A percentile compares a stretch with the other conserved stretches of the same genome.
These are phyloP conservation scores for Begonia loranthoides DNA, from an alignment of 306 rosid genomes.

Conservation along the genomic window DNA sequence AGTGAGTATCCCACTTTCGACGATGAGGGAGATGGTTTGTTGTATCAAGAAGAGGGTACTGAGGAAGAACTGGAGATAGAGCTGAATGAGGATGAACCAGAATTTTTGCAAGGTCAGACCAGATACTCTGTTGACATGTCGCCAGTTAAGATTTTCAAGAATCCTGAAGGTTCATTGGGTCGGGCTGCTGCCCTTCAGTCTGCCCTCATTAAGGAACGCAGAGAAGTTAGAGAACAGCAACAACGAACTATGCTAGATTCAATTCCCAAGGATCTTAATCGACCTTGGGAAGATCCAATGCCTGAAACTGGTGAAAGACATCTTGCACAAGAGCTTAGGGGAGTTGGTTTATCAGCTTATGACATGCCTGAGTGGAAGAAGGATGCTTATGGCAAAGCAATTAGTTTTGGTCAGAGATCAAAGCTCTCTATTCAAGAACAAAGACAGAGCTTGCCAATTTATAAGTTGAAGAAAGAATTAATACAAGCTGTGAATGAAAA, in stretches of 20 bases:
- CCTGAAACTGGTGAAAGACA: constrained; percentile 82
- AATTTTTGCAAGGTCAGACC: constrained; percentile 75
- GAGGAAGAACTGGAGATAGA: constrained; percentile 91
- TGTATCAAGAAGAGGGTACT: constrained; percentile 73
- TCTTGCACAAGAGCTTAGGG: constrained; percentile 87
- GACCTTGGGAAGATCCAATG: constrained; percentile 96
- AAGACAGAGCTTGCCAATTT: constrained; percentile 71
- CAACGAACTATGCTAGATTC: constrained; percentile 86
- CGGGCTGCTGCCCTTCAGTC: constrained; percentile 91
- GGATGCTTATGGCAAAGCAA: constrained; percentile 78
- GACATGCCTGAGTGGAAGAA: constrained; percentile 95
- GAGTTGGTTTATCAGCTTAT: constrained; percentile 81
- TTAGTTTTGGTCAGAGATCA: constrained; percentile 77
- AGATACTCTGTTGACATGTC: constrained; percentile 79
- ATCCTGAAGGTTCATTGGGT: constrained; percentile 80
- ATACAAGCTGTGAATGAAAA: constrained; percentile 72
- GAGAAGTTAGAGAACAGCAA: constrained; percentile 83
- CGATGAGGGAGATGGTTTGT: constrained; percentile 70
- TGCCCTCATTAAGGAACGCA: constrained; percentile 83
- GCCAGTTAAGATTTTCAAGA: constrained; percentile 84
- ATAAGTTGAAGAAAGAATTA: constrained; percentile 67
- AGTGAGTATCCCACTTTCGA: constrained; percentile 67
- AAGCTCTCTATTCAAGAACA: constrained; percentile 81
- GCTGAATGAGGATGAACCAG: constrained; percentile 81
- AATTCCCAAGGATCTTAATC: constrained; percentile 89